Conservation (phyloP, 768 basidiomycete species). For the Lactarius trivialis region DNA sequence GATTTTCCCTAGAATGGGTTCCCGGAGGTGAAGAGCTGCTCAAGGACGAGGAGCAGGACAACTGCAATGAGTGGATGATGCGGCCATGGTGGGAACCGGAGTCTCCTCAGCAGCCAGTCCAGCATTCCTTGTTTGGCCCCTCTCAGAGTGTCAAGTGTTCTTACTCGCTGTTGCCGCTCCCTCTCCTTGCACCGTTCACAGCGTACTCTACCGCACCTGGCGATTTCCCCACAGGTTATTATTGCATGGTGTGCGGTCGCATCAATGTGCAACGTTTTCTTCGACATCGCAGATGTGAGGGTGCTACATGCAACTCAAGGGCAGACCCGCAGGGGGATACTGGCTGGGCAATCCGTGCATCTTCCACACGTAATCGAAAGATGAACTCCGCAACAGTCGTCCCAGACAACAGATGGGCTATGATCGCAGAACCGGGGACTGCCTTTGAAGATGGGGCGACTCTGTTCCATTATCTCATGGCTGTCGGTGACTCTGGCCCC, state of each 20-base stretch:
- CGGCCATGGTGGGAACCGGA: conserved; percentile 22
- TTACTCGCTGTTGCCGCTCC: conserved; percentile 13
- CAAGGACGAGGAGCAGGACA: conserved; percentile 6
- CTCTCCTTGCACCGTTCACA: conserved; percentile 22
- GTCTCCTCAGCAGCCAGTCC: background rate
- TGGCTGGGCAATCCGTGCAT: conserved; percentile 16
- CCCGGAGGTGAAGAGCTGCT: conserved; percentile 21
- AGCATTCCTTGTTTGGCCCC: background rate
- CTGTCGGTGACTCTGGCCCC: background rate
- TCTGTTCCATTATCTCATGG: conserved; percentile 11
- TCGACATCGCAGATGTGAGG: conserved; percentile 17
- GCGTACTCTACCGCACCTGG: conserved; percentile 12
- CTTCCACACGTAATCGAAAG: conserved; percentile 13
- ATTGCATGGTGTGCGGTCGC: conserved; percentile 17
- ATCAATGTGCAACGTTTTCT: conserved; percentile 21
- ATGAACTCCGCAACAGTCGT: conserved; percentile 9
- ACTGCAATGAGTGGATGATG: conserved; percentile 3
- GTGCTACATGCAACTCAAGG: background rate
- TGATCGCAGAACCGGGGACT: background rate
- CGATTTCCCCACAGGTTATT: conserved; percentile 18
- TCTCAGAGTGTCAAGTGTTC: background rate
- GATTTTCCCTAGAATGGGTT: conserved; percentile 18
- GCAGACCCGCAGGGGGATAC: background rate
- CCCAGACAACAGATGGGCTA: conserved; percentile 16
- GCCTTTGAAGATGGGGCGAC: conserved; percentile 11